Evolutionary conservation across 2,329 filamentous ascomycete species (phyloP), one percentile per base, ranked within the genome.

Genomic region (Ilyonectria destructans): DNA sequence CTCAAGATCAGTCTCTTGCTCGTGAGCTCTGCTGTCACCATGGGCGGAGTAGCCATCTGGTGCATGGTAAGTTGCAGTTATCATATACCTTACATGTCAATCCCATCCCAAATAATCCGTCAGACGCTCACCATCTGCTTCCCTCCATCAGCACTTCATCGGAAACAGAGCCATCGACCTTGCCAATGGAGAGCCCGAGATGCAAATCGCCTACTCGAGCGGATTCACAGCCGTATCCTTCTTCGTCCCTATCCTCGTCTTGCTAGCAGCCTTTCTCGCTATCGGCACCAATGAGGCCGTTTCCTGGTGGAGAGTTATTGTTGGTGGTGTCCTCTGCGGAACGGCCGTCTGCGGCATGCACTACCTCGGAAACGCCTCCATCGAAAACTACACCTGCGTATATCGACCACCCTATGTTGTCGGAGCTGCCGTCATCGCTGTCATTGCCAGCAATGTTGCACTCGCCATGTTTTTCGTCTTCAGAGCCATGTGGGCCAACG

Each of bases 301-400:
- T 15, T 87, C 86, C 19, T 88, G 88, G 80, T 81, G 86, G 80
- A 87, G 90, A 52, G 86, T 93, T 12, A 77, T 86, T 8, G 76
- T 89, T 5, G 91, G 92, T 9, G 26, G 26, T 26, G 26, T 26
- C 26, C 26, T 26, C 26, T 26, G 26, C 26, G 26, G 26, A 4
- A 26, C 90, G 4, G 91, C 93, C 26, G 91, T 96, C 57, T 94
- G 92, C 67, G 92, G 92, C 35, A 96, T 97, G 94, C 93, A 97
- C 79, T 97, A 96, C 75, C 84, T 96, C 19, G 93, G 93, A 19
- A 95, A 97, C 77, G 88, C 92, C 37, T 94, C 93, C 37, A 94
- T 96, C 69, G 86, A 86, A 29, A 96, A 97, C 78, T 97, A 96
- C 77, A 81, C 78, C 4, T 91, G 93, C 73, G 81, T 84, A 13